Evolutionary conservation across 208 protist genomes (phyloP).

Genomic region (Wallacemonas collosoma): DNA sequence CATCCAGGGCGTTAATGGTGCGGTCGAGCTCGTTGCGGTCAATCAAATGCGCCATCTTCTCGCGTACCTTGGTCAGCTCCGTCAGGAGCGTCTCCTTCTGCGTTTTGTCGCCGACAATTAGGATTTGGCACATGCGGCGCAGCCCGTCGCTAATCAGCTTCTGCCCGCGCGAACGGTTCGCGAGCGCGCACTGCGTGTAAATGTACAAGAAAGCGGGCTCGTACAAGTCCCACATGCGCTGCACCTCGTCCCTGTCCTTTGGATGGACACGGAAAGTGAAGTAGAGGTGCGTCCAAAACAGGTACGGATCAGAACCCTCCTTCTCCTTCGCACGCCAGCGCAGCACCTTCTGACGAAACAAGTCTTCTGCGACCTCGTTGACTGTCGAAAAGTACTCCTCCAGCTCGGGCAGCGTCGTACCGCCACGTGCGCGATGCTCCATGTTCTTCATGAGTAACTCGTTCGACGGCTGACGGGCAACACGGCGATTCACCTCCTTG

Average conservation of each 20-base stretch:
- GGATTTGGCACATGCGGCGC: constrained; percentile 84
- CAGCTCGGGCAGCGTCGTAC: constrained; percentile 52
- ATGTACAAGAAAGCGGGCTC: constrained; percentile 83
- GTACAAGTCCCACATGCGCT: constrained; percentile 84
- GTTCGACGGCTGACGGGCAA: constrained; percentile 56
- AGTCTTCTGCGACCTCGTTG: constrained; percentile 65
- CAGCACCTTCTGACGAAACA: constrained; percentile 78
- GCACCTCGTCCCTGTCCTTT: constrained; percentile 62
- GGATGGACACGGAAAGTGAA: constrained; percentile 87
- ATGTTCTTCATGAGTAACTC: constrained; percentile 71
- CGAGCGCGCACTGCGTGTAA: constrained; percentile 83
- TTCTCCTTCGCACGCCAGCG: constrained; percentile 73
- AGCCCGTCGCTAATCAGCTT: constrained; percentile 82
- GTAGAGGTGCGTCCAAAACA: constrained; percentile 89
- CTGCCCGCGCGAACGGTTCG: constrained; percentile 62
- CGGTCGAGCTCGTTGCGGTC: constrained; percentile 77
- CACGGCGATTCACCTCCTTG: constrained; percentile 41
- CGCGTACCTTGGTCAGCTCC: constrained; percentile 79
- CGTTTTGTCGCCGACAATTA: constrained; percentile 54
- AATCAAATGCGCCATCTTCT: constrained; percentile 82
- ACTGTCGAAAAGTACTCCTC: constrained; percentile 61
- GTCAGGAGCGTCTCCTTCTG: constrained; percentile 64
- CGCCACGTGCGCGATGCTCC: constrained; percentile 65
- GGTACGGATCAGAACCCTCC: constrained; percentile 77
- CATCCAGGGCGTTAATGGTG: constrained; percentile 74